These are phyloP conservation scores for Urtica urens DNA, from an alignment of 306 rosid species.

Conservation along the genomic window DNA sequence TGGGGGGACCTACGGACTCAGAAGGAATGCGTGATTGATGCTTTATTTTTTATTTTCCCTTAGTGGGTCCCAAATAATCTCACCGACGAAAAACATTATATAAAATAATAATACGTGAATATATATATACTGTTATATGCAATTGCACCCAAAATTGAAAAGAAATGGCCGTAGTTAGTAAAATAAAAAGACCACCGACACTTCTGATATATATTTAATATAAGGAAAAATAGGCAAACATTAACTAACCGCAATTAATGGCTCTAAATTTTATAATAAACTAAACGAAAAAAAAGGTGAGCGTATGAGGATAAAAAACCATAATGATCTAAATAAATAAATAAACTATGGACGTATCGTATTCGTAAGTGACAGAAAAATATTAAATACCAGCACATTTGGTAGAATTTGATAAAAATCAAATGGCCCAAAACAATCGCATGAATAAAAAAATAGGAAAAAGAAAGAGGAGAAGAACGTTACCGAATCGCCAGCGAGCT, in stretches of 20 bases:
- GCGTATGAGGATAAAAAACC: too few relatives aligned
- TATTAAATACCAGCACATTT: neutral
- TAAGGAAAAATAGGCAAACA: neutral
- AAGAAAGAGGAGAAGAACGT: neutral
- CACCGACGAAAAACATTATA: slow-evolving; percentile 19
- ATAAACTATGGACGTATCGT: too few relatives aligned
- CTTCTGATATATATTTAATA: slow-evolving; percentile 7
- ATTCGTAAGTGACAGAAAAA: neutral
- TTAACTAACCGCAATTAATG: slow-evolving; percentile 13
- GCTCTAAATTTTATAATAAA: neutral
- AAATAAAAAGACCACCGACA: slow-evolving; percentile 50
- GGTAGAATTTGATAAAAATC: too few relatives aligned
- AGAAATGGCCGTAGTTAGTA: neutral
- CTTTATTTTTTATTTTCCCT: slow-evolving; percentile 6
- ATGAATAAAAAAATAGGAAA: neutral
- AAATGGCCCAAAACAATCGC: neutral
- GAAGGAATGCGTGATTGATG: slow-evolving; percentile 44
- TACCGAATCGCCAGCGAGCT: slow-evolving; percentile 99
- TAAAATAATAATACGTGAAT: neutral
- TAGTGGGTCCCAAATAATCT: slow-evolving; percentile 25
- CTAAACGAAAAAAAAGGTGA: neutral
- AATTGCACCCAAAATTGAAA: neutral
- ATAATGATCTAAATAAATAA: too few relatives aligned
- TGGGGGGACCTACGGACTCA: neutral
- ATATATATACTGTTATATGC: neutral